Evolutionary conservation across 805 yeast species (phyloP).

Genomic region (Wickerhamomyces kurtzmanii): DNA sequence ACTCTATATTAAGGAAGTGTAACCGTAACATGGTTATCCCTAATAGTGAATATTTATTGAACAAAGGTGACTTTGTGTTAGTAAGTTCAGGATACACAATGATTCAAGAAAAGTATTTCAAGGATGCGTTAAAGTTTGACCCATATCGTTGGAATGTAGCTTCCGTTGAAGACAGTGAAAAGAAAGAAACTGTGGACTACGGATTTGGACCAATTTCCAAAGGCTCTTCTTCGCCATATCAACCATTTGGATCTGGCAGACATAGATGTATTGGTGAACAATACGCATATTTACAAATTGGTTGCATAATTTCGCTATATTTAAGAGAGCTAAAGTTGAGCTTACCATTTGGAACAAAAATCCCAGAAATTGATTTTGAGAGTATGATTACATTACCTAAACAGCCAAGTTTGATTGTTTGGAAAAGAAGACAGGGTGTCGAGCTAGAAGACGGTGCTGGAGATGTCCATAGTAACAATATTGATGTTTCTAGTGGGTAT

Average conservation of each 20-base stretch:
- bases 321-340: slow-evolving; percentile 75
- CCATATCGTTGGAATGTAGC: slow-evolving; percentile 81
- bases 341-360: slow-evolving; percentile 35
- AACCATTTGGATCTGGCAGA: slow-evolving; percentile 99
- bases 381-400: slow-evolving; percentile 91
- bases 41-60: slow-evolving; percentile 70
- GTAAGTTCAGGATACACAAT: slow-evolving; percentile 92
- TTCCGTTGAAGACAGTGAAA: slow-evolving; percentile 4
- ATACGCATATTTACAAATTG: slow-evolving; percentile 90
- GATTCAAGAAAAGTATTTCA: slow-evolving; percentile 70
- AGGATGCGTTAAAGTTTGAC: slow-evolving; percentile 58
- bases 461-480: no score
- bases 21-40: slow-evolving; percentile 71
- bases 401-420: slow-evolving; percentile 60
- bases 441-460: no score
- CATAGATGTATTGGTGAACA: slow-evolving; percentile 99
- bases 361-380: slow-evolving; percentile 69
- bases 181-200: slow-evolving; percentile 55
- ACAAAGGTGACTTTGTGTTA: slow-evolving; percentile 80
- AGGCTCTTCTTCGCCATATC: slow-evolving; percentile 91
- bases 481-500: no score
- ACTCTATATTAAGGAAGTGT: slow-evolving; percentile 91
- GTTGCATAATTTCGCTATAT: slow-evolving; percentile 71
- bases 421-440: slow-evolving; percentile 79
- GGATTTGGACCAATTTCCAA: slow-evolving; percentile 96